Percentiles rank a stretch among this genome's conserved stretches.
Evolutionary conservation across 108 stramenopile genomes (phyloP).

Genomic region (Nitzschia putrida): DNA sequence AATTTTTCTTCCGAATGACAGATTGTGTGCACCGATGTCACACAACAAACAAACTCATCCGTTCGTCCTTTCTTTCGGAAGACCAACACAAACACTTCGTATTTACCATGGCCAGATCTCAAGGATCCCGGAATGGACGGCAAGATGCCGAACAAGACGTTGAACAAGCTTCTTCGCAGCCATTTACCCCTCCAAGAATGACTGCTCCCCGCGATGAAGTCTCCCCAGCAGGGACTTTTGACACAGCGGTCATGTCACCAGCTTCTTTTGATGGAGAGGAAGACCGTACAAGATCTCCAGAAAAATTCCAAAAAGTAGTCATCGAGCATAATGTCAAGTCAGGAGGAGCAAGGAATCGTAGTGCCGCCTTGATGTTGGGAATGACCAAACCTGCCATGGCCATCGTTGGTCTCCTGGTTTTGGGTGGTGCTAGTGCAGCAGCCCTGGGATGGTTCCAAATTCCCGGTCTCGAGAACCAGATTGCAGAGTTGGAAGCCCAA

Average conservation of each 20-base stretch:
- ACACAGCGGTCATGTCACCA: constrained; percentile 16
- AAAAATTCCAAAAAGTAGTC: background rate
- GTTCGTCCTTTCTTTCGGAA: background rate
- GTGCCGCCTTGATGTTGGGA: constrained; percentile 6
- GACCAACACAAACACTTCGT: too few species aligned
- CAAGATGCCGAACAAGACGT: constrained; percentile 3
- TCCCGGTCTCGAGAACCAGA: constrained; percentile 41
- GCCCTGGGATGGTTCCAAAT: constrained; percentile 36
- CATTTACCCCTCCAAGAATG: constrained; percentile 2
- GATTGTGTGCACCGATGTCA: background rate
- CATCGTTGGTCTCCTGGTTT: constrained; percentile 4
- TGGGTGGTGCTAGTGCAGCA: constrained; percentile 9
- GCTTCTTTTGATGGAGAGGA: constrained; percentile 11
- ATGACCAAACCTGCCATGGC: constrained; percentile 22
- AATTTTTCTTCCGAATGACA: background rate
- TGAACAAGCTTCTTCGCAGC: background rate
- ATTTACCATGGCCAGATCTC: background rate
- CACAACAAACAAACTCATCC: background rate
- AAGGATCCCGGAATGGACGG: background rate
- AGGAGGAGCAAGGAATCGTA: background rate
- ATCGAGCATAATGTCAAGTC: constrained; percentile 15
- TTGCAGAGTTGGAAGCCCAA: constrained; percentile 36
- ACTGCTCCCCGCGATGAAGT: constrained; percentile 14
- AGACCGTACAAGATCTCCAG: background rate
- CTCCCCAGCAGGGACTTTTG: constrained; percentile 25